Conservation (phyloP, 331 rosid species). For the Cydonia oblonga region DNA sequence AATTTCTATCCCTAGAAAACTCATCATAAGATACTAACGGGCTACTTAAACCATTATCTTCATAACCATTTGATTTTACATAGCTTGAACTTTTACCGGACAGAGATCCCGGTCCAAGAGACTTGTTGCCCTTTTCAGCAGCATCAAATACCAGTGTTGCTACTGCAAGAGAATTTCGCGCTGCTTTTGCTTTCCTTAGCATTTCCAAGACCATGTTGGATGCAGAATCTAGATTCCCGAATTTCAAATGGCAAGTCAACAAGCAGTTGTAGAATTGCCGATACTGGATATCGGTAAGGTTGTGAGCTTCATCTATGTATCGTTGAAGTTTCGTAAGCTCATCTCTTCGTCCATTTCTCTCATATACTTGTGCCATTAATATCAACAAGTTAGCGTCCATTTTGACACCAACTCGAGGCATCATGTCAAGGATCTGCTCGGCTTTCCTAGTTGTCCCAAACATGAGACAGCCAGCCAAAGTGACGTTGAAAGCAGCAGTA, state of each 20-base stretch:
- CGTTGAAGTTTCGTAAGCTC: conserved; percentile 71
- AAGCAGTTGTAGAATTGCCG: conserved; percentile 68
- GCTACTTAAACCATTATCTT: conserved; percentile 7
- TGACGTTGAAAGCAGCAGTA: conserved; percentile 57
- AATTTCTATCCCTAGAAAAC: conserved; percentile 41
- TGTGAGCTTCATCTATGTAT: conserved; percentile 58
- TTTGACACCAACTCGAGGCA: conserved; percentile 72
- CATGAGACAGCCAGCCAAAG: conserved; percentile 64
- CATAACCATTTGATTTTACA: conserved; percentile 14
- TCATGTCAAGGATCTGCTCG: conserved; percentile 76
- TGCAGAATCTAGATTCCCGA: conserved; percentile 70
- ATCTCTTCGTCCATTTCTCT: conserved; percentile 70
- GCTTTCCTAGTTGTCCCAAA: conserved; percentile 68
- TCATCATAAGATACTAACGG: conserved; percentile 38
- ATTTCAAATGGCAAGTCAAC: conserved; percentile 71
- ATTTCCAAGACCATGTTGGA: conserved; percentile 75
- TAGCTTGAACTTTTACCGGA: conserved; percentile 2
- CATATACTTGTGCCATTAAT: conserved; percentile 60
- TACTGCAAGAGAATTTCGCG: conserved; percentile 49
- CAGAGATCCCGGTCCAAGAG: conserved; percentile 18
- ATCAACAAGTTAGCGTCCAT: conserved; percentile 53
- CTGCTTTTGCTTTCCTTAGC: conserved; percentile 68
- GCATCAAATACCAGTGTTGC: conserved; percentile 30
- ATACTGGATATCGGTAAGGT: conserved; percentile 50
- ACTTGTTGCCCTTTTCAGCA: conserved; percentile 18